phyloP scores from a whole-genome alignment of 352 stramenopile species.

The Phytophthora lateralis region DNA sequence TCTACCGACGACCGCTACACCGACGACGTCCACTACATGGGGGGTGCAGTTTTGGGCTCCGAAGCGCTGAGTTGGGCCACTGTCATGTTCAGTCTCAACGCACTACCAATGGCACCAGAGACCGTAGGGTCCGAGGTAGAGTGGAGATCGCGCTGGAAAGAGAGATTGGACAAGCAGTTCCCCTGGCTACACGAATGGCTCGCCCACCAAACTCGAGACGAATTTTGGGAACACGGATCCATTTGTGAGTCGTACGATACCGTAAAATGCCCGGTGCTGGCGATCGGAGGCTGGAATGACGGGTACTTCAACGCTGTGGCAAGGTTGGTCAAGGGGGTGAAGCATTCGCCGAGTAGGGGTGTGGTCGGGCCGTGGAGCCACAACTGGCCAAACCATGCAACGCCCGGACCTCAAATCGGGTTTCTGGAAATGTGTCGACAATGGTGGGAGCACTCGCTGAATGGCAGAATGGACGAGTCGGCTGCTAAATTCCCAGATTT shows the following conservation, averaged over 20 bases:
- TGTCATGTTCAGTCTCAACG: conserved; percentile 57
- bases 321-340: conserved; percentile 45
- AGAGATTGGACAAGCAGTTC: conserved; percentile 46
- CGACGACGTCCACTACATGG: conserved; percentile 60
- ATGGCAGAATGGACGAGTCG: conserved; percentile 29
- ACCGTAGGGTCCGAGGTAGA: conserved; percentile 32
- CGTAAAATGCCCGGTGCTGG: conserved; percentile 46
- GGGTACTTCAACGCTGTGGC: conserved; percentile 58
- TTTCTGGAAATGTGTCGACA: conserved; percentile 57
- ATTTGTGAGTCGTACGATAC: conserved; percentile 46
- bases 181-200: conserved; percentile 62
- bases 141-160: conserved; percentile 37
- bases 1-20: conserved; percentile 62
- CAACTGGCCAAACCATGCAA: conserved; percentile 57
- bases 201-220: conserved; percentile 44
- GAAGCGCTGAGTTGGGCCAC: conserved; percentile 59
- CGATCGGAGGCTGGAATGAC: conserved; percentile 56
- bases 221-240: conserved; percentile 55
- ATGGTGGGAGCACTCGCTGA: conserved; percentile 53
- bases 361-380: conserved; percentile 59
- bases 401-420: conserved; percentile 45
- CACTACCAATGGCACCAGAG: conserved; percentile 43
- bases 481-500: conserved; percentile 40
- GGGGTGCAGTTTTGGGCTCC: conserved; percentile 45
- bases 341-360: conserved; percentile 40